Evolutionary conservation across 805 yeast species (phyloP), one percentile per base, ranked within the genome.

Genomic region (Novakomyces olei): DNA sequence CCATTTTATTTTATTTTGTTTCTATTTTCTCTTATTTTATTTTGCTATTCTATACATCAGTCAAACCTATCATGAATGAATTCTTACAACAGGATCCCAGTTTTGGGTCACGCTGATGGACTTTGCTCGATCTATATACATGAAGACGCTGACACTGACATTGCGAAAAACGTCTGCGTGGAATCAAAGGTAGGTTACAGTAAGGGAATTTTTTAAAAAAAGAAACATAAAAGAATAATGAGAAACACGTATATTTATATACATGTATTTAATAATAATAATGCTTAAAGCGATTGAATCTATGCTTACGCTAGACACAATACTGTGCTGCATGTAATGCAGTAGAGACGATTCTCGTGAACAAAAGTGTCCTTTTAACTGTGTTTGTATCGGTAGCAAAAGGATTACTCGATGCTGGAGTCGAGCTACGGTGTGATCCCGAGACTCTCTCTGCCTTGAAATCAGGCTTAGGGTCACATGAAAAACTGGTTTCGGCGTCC

Each of bases 241-340:
- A n/a, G n/a, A n/a, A n/a, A n/a, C n/a, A n/a, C n/a, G n/a, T n/a
- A n/a, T n/a, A n/a, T n/a, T n/a, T n/a, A n/a, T n/a, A n/a, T n/a
- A n/a, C n/a, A n/a, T n/a, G n/a, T n/a, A n/a, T n/a, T n/a, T n/a
- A n/a, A n/a, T n/a, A n/a, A n/a, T n/a, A n/a, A n/a, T n/a, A n/a
- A n/a, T n/a, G n/a, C n/a, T n/a, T n/a, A n/a, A n/a, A n/a, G n/a
- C n/a, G n/a, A n/a, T n/a, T n/a, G n/a, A n/a, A n/a, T n/a, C n/a
- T n/a, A n/a, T n/a, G n/a, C n/a, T n/a, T n/a, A n/a, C n/a, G 24
- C 5, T 19, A 29, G 19, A 29, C 32, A 14, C 16, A 29, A 14
- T 29, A 29, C n/a, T 95, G 96, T 31, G 98, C 98, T 8, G 99
- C 93, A n/a, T 88, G 99, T 54, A 88, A 88, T 50, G 95, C 98